Evolutionary conservation across 805 yeast species (phyloP).

Genomic region (Candida cerambycidarum): DNA sequence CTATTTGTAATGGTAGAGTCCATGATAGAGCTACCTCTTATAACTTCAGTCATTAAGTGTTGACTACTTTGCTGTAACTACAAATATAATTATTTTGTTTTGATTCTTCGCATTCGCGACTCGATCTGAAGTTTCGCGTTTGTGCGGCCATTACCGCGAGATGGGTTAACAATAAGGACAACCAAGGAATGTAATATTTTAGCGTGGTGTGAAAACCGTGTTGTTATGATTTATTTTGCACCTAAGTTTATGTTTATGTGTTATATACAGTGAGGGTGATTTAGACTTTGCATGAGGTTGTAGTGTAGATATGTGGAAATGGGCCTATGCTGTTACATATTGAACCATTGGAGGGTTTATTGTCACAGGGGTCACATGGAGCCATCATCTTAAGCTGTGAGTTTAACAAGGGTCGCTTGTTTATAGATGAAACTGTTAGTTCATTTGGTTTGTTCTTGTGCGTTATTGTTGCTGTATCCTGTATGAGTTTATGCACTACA

Average conservation of each 20-base stretch:
- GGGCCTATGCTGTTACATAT: no score
- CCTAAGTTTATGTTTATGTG: neutral
- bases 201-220: neutral
- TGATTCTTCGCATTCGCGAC: conserved; percentile 5
- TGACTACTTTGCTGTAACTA: neutral
- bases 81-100: conserved; percentile 4
- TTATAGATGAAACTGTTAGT: no score
- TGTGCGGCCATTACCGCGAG: neutral
- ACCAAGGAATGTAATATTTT: neutral
- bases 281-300: no score
- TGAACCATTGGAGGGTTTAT: no score
- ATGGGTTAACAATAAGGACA: neutral
- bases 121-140: neutral
- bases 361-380: no score
- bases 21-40: conserved; percentile 1
- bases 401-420: no score
- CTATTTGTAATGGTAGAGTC: neutral
- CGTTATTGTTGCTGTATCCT: no score
- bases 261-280: neutral
- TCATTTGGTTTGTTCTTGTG: no score
- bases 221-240: no score
- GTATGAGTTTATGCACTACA: no score
- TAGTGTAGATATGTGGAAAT: no score
- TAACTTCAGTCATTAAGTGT: conserved; percentile 4
- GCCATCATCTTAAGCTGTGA: no score